Conservation (phyloP, 202 grass and related monocot genomes). For the Tripidium arundinaceum region DNA sequence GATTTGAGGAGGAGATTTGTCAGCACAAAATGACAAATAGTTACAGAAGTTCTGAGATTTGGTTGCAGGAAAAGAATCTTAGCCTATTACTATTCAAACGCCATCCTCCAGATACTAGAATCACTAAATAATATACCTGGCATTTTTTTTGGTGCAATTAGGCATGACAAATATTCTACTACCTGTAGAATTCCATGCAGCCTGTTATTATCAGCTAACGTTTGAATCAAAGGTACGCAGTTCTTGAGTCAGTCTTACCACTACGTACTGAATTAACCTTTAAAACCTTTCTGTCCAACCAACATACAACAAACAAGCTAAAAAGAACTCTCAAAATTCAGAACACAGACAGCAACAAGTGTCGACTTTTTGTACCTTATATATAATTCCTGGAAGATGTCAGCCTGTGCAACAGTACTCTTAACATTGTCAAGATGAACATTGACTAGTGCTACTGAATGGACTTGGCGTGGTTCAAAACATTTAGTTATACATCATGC, state of each 20-base stretch:
- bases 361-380: neutral
- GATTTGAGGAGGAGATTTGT: neutral
- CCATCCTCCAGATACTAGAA: neutral
- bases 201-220: neutral
- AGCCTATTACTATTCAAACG: neutral
- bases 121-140: no score
- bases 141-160: no score
- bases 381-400: neutral
- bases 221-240: neutral
- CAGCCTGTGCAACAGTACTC: neutral
- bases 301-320: constrained; percentile 16
- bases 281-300: constrained; percentile 33
- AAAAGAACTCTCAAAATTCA: neutral
- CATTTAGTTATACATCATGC: neutral
- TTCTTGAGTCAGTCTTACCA: neutral
- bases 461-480: neutral
- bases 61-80: no score
- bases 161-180: neutral
- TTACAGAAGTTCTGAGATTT: no score
- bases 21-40: constrained; percentile 4
- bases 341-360: neutral
- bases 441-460: no score
- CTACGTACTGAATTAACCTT: neutral
- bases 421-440: neutral
- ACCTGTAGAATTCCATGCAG: neutral